phyloP scores from a whole-genome alignment of 768 basidiomycete species.

The Psilocybe sp. region DNA sequence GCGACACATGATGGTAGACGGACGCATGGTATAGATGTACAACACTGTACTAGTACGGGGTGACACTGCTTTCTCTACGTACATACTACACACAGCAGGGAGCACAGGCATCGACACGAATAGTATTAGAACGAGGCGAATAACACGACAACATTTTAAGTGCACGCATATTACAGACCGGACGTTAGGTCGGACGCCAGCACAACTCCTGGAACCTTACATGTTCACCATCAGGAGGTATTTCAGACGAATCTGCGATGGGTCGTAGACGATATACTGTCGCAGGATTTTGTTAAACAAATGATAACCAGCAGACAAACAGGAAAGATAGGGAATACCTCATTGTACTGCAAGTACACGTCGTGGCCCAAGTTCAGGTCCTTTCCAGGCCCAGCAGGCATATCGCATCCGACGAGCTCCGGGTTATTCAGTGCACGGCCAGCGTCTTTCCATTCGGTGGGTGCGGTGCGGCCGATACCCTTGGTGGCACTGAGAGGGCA shows the following conservation, averaged over 20 bases:
- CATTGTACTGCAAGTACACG: constrained; percentile 8
- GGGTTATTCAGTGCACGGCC: constrained; percentile 5
- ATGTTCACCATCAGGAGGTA: constrained; percentile 6
- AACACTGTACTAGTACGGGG: too few species aligned
- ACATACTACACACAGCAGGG: too few species aligned
- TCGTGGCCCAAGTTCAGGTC: background rate
- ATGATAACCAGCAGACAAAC: background rate
- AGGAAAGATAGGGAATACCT: constrained; percentile 1
- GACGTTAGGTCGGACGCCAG: too few species aligned
- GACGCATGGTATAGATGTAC: too few species aligned
- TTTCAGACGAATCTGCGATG: constrained; percentile 5
- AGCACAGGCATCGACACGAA: too few species aligned
- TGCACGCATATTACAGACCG: too few species aligned
- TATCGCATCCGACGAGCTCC: constrained; percentile 8
- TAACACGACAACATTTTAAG: too few species aligned
- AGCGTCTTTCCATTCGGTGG: constrained; percentile 10
- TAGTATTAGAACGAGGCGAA: too few species aligned
- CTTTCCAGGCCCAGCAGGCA: constrained; percentile 9
- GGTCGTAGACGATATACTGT: constrained; percentile 10
- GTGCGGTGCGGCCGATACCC: constrained; percentile 8
- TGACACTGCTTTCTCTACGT: too few species aligned
- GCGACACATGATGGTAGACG: too few species aligned
- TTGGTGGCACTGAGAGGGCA: constrained; percentile 9
- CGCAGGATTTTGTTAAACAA: background rate
- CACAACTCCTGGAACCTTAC: background rate